Evolutionary conservation across 2,329 filamentous ascomycete genomes (phyloP), one percentile per base, ranked within the genome.

Genomic region (Colletotrichum cordylinicola): DNA sequence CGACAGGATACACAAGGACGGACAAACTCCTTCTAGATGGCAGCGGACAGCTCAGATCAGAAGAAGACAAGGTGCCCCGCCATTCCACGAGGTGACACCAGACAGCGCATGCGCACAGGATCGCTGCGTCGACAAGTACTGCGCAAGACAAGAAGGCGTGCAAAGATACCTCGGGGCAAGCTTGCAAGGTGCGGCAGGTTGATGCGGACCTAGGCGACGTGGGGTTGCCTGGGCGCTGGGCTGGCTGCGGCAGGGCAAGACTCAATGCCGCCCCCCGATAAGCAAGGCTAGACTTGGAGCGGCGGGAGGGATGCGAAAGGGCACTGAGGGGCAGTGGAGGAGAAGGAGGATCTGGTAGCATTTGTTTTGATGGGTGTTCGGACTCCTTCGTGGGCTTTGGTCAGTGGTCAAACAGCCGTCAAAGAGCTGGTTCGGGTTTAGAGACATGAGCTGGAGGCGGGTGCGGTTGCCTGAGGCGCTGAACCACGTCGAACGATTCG

Each of bases 381-480:
- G 55, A 21, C 43, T 52, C 35, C n/a, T 62, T 48, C 56, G 60
- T 48, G 68, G 67, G 56, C 29, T 61, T 43, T 16, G 18, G 29
- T 21, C 68, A 64, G 61, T 75, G 68, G 72, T 75, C 24, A n/a
- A 75, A 37, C 68, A 75, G 72, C 65, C 61, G 8, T 64, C 35
- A 64, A 61, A 24, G 55, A 6, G n/a, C 72, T 71, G 31, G 48
- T 60, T 60, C 27, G 55, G 73, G 69, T 15, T 52, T 72, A 75
- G 69, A 67, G 68, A 24, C 18, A 24, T 67, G 55, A 62, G 18
- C 27, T 33, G 55, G 37, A 24, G 62, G 62, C 62, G 69, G 69
- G 62, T 72, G 69, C 73, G 55, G 52, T 73, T 76, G 74, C 74
- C 74, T 74, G 64, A 74, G 74, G 74, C 65, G 74, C 61, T 60